Base-by-base conservation (phyloP, 352 stramenopile species). In the Globisporangium recalcitrans region DNA sequence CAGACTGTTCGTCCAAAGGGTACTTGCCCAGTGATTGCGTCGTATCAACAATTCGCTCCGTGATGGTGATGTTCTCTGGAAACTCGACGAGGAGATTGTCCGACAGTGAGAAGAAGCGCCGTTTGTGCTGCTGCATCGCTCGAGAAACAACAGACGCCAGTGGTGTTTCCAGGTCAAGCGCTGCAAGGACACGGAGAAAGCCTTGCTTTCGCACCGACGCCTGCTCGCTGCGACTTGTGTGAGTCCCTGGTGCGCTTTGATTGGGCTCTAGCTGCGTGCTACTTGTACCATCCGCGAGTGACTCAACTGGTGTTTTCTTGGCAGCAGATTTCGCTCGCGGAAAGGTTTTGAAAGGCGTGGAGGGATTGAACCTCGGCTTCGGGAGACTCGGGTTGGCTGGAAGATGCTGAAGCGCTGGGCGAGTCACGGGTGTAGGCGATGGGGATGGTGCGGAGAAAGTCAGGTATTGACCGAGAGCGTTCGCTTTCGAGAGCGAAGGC, bases 381-480 rank as follows among this genome's bases (percentile, higher is more conserved):
- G 38, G 22, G 3, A 29, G 2, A 60, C 14, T 42, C 55, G 14
- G 26, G 8, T 2, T 21, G 22, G 55, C 10, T 52, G 9, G 19
- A 44, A 29, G 51, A 42, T 21, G 36, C 4, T 32, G 51, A 42
- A 13, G 29, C n/a, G 29, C 29, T 26, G 36, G 57, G 34, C 16
- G 46, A 40, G 7, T 16, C 34, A 10, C 9, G 29, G 22, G 24
- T 13, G 14, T 2, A 9, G 29, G 9, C 11, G 8, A 29, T 32
- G 57, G 0, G 2, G 48, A 27, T 52, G 59, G 48, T 13, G 29
- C 31, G 8, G 29, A 62, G n/a, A 58, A 26, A 10, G 34, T 48
- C 14, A 64, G 36, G 44, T 75, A 80, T 42, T 86, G 81, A 7
- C 75, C 71, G 24, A 74, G 67, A 13, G 63, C 70, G 26, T 85